Conservation (phyloP, 192 early-diverging fungal genomes). For the Tieghemiomyces parasiticus region DNA sequence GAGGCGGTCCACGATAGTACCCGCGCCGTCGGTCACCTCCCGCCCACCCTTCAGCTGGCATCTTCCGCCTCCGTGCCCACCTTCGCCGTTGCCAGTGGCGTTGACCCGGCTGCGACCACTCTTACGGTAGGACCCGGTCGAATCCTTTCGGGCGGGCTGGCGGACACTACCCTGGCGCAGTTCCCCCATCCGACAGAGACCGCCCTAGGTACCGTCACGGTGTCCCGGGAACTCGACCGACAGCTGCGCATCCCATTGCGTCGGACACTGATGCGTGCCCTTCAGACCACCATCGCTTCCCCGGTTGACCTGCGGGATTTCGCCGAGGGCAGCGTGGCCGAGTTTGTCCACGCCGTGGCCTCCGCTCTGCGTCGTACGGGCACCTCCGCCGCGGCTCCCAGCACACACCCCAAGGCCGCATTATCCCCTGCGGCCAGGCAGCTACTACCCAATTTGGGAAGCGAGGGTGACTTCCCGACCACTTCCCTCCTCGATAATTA, state of each 20-base stretch:
- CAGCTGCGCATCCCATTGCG: conserved; percentile 6
- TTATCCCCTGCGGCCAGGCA: background rate
- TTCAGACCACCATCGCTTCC: background rate
- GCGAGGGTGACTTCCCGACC: background rate
- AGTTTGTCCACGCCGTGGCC: background rate
- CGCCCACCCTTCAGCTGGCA: background rate
- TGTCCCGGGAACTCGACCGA: background rate
- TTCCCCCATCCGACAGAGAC: background rate
- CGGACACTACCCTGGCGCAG: background rate
- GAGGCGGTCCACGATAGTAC: background rate
- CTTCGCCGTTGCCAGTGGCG: background rate
- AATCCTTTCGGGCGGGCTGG: background rate
- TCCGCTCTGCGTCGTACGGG: background rate
- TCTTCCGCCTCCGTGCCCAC: background rate
- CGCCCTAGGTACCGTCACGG: background rate
- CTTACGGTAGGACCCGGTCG: background rate
- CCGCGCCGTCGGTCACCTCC: background rate
- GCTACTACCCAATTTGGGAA: background rate
- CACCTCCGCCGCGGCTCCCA: background rate
- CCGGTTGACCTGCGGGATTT: conserved; percentile 1
- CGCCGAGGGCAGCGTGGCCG: background rate
- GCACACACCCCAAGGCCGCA: background rate
- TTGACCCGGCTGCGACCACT: background rate
- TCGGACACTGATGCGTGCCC: background rate
- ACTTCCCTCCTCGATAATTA: background rate